Base-by-base conservation (phyloP, 176 grass and related monocot species). In the Typha latifolia region DNA sequence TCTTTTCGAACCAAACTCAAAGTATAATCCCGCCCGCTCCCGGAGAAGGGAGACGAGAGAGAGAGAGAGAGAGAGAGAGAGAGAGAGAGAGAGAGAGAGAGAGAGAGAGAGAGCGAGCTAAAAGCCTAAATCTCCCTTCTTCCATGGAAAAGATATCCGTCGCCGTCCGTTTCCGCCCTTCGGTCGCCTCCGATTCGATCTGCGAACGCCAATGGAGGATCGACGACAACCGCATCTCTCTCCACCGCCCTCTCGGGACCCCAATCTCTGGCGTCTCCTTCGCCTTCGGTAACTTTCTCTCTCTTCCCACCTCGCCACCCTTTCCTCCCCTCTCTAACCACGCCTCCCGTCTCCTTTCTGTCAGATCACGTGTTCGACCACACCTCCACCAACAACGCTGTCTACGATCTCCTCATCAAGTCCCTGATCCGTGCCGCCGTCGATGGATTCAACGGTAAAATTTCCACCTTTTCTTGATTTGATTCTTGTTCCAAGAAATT, bases 91-190 rank as follows among this genome's bases (percentile, higher is more conserved):
- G 9, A 48, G 37, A 7, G 7, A 5, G 22, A 66, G 63, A 37
- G 19, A 37, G 24, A 32, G 24, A 34, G 65, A 49, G 65, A 68
- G 65, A 16, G 27, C 49, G 32, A 16, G 27, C 34, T 43, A 10
- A n/a, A n/a, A n/a, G n/a, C n/a, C n/a, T n/a, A n/a, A 43, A 43
- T 43, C 37, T n/a, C 14, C 3, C 15, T 21, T 59, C 53, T 22
- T 9, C 61, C 48, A 93, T 97, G 94, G 94, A 93, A 86, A 97
- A 90, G 70, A 97, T 97, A 34, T 93, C 89, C 43, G 93, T 97
- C 34, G 93, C 80, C 47, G 86, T 97, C 26, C 94, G 93, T 63
- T 89, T 97, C 81, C 93, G 93, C 32, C 88, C 89, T 1, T 69
- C 74, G 12, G 43, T 3, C 14, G 24, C 47, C 5, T 12, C 77